Conservation (phyloP, 371 early-diverging fungal species). For the Nematocida minor region DNA sequence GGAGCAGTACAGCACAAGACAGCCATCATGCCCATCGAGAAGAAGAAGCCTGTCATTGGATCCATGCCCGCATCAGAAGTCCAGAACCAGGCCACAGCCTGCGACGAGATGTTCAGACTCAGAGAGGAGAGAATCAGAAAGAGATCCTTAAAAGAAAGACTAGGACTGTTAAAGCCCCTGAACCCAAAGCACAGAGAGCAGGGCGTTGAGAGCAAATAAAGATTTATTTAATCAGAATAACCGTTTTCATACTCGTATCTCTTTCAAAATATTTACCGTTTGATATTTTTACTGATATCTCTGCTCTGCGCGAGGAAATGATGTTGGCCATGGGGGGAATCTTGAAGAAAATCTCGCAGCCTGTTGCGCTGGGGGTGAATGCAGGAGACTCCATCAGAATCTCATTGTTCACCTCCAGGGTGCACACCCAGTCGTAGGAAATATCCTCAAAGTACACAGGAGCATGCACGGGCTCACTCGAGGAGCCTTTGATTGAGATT, state of each 20-base stretch:
- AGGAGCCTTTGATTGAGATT: neutral
- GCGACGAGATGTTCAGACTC: constrained; percentile 13
- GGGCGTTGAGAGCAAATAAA: neutral
- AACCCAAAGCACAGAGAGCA: constrained; percentile 12
- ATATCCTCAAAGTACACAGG: constrained; percentile 9
- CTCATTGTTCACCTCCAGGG: constrained; percentile 15
- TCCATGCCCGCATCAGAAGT: constrained; percentile 55
- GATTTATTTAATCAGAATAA: constrained; percentile 24
- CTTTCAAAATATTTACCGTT: constrained; percentile 26
- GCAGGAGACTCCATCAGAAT: neutral
- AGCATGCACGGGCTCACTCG: neutral
- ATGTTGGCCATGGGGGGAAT: constrained; percentile 8
- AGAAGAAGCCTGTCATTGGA: constrained; percentile 36
- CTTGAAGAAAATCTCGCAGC: constrained; percentile 26
- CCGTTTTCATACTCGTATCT: neutral
- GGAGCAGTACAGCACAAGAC: constrained; percentile 55
- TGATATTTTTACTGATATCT: neutral
- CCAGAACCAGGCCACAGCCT: neutral
- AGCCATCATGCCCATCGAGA: constrained; percentile 59
- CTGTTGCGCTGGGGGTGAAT: constrained; percentile 26
- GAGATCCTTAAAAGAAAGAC: constrained; percentile 7
- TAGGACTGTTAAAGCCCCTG: constrained; percentile 1
- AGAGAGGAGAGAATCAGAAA: constrained; percentile 34
- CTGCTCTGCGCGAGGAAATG: neutral
- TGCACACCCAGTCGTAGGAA: neutral